Evolutionary conservation across 83 land plant species (phyloP).

Genomic region (Picea abies): DNA sequence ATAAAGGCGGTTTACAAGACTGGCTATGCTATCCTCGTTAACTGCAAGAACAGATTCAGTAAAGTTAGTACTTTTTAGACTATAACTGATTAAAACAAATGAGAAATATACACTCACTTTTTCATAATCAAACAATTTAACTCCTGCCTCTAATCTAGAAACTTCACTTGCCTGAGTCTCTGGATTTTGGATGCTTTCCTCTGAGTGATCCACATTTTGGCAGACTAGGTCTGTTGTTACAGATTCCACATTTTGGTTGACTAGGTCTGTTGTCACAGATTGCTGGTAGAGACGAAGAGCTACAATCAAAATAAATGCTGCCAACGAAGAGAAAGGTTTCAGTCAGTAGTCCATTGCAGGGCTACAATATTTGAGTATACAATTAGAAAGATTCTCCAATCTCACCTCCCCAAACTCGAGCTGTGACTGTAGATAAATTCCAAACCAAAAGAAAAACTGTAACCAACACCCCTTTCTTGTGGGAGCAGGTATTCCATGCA

Average conservation of each 20-base stretch:
- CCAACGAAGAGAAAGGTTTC: conserved; percentile 6
- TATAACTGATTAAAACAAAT: too few relatives aligned
- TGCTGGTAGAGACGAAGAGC: conserved; percentile 35
- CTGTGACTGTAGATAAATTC: conserved; percentile 57
- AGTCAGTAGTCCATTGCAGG: background rate
- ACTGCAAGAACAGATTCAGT: conserved; percentile 9
- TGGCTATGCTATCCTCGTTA: conserved; percentile 3
- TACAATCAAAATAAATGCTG: conserved; percentile 42
- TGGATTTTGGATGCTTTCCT: conserved; percentile 7
- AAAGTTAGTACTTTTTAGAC: background rate
- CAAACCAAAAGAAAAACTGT: conserved; percentile 50
- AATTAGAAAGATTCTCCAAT: background rate
- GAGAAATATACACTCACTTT: background rate
- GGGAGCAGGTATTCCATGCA: conserved; percentile 75
- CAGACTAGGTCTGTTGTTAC: background rate
- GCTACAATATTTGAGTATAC: background rate
- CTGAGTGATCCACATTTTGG: background rate
- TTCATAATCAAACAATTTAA: background rate
- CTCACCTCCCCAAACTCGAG: conserved; percentile 75
- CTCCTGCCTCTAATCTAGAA: conserved; percentile 14
- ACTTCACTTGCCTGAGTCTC: background rate
- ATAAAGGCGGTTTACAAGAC: background rate
- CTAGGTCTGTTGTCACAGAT: background rate
- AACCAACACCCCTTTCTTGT: conserved; percentile 56
- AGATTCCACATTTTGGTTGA: background rate